A percentile compares a stretch with the other conserved stretches of the same genome.
These are phyloP conservation scores for Euphorbia corollata DNA, from an alignment of 441 rosid species.

Conservation along the genomic window DNA sequence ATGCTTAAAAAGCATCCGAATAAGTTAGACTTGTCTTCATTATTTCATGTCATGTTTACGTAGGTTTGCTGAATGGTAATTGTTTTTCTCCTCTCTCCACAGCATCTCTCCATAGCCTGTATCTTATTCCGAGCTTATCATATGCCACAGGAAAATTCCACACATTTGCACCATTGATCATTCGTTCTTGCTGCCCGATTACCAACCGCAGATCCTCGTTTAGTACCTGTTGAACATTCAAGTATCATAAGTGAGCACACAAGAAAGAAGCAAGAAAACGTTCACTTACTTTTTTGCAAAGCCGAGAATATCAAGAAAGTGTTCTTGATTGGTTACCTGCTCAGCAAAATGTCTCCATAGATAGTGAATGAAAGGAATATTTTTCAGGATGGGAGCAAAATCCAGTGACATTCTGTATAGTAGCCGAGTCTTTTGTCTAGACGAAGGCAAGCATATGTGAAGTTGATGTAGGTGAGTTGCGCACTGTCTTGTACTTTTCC, in stretches of 20 bases:
- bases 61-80: constrained; percentile 50
- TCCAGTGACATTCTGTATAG: constrained; percentile 86
- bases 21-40: constrained; percentile 17
- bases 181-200: constrained; percentile 80
- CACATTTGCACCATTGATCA: constrained; percentile 73
- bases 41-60: constrained; percentile 25
- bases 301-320: neutral
- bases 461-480: constrained; percentile 91
- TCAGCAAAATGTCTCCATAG: constrained; percentile 91
- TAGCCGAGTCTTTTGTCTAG: constrained; percentile 67
- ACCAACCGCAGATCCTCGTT: constrained; percentile 85
- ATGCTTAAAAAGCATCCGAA: constrained; percentile 10
- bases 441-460: constrained; percentile 84
- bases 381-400: constrained; percentile 79
- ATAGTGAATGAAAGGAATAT: constrained; percentile 71
- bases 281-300: neutral
- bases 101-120: constrained; percentile 76
- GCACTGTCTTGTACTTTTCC: constrained; percentile 64
- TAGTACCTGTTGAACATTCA: constrained; percentile 46
- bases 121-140: constrained; percentile 89
- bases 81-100: constrained; percentile 59
- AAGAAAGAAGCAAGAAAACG: neutral
- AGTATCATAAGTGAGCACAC: neutral
- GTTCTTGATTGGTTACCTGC: constrained; percentile 39
- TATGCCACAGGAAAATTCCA: constrained; percentile 86